Conservation (phyloP, 2,329 filamentous ascomycete genomes). For the Beauveria sp. region DNA sequence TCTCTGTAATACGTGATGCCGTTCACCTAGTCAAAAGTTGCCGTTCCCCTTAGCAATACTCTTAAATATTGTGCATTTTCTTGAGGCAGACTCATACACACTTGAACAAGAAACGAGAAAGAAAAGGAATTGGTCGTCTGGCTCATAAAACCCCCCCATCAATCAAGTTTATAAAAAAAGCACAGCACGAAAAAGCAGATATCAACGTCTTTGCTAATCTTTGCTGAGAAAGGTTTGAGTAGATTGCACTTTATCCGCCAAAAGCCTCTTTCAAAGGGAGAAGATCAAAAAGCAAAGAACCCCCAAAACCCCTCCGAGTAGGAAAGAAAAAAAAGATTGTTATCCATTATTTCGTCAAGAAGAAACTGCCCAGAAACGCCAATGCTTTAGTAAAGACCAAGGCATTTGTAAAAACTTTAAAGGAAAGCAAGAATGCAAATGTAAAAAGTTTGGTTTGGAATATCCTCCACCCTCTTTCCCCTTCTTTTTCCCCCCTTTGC, state of each 20-base stretch:
- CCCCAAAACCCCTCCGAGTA: not conserved
- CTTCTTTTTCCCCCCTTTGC: not conserved
- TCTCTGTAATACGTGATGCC: no score
- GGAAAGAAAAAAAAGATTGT: not conserved
- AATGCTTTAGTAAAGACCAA: constrained; percentile 1
- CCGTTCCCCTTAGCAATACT: no score
- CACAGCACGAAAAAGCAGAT: no score
- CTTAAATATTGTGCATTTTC: no score
- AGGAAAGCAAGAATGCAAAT: not conserved
- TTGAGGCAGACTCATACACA: not conserved
- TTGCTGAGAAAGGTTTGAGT: no score
- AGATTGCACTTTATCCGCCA: not conserved
- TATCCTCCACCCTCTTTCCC: not conserved
- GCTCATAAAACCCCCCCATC: not conserved
- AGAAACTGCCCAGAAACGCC: constrained; percentile 1
- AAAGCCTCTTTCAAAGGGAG: not conserved
- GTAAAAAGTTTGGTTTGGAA: no score
- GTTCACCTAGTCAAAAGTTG: no score
- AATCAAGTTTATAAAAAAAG: no score
- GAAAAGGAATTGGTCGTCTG: not conserved
- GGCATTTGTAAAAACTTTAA: not conserved
- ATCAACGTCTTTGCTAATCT: no score
- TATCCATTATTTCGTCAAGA: constrained; percentile 9
- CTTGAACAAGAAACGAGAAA: not conserved
- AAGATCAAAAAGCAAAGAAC: not conserved